Percentiles rank a stretch among this genome's conserved stretches.
These are phyloP conservation scores for Taphrina flavorubra DNA, from an alignment of 1,139 yeast genomes.

Conservation along the genomic window DNA sequence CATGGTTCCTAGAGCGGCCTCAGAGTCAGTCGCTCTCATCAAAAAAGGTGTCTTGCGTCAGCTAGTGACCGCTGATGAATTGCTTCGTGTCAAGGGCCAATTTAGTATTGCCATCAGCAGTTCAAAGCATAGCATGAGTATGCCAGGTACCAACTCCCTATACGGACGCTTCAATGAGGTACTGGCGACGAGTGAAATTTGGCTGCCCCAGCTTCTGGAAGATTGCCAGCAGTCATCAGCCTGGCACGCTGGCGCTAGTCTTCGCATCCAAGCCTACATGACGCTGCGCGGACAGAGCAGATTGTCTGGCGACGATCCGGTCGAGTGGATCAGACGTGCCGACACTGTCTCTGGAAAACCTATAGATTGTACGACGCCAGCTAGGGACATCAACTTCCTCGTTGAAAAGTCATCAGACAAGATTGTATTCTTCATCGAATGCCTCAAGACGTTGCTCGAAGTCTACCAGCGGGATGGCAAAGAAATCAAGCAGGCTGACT, in stretches of 20 bases:
- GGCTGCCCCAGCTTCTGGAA: conserved; percentile 28
- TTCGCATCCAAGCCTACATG: background rate
- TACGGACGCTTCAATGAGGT: conserved; percentile 16
- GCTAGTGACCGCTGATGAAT: background rate
- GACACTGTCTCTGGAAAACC: conserved; percentile 4
- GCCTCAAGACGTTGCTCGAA: conserved; percentile 3
- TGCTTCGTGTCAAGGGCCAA: conserved; percentile 2
- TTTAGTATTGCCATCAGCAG: background rate
- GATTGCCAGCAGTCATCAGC: conserved; percentile 9
- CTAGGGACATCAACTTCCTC: background rate
- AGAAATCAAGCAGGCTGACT: background rate
- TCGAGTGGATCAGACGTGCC: conserved; percentile 15
- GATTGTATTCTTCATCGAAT: background rate
- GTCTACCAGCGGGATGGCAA: background rate
- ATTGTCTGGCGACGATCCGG: background rate
- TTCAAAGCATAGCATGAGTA: background rate
- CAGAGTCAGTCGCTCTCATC: conserved; percentile 15
- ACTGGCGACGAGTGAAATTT: background rate
- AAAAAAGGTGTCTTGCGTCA: background rate
- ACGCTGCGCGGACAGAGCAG: background rate
- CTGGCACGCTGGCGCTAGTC: conserved; percentile 10
- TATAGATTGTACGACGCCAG: background rate
- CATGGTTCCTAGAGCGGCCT: background rate
- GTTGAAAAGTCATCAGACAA: background rate
- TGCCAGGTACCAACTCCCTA: background rate